phyloP scores from a whole-genome alignment of 78 protist genomes.

The Dictyostelium brefeldianum region DNA sequence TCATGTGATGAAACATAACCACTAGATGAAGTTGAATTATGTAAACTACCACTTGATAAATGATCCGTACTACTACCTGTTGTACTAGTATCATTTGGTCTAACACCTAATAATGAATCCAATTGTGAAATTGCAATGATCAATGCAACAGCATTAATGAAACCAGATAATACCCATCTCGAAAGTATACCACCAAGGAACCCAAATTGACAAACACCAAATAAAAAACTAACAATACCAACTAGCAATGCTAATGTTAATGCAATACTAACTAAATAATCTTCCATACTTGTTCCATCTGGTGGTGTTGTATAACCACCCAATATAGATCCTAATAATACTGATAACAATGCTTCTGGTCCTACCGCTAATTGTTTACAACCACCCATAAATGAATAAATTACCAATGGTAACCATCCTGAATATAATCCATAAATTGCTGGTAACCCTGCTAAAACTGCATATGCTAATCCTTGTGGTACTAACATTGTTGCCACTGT shows the following conservation, averaged over 20 bases:
- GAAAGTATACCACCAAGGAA: conserved; percentile 72
- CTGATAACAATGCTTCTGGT: conserved; percentile 81
- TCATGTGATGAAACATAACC: background rate
- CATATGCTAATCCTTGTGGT: conserved; percentile 89
- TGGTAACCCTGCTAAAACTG: conserved; percentile 83
- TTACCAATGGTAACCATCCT: conserved; percentile 89
- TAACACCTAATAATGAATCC: conserved; percentile 50
- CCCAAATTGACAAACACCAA: conserved; percentile 82
- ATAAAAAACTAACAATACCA: conserved; percentile 66
- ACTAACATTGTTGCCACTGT: conserved; percentile 89
- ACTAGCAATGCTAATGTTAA: conserved; percentile 67
- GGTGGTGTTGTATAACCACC: background rate
- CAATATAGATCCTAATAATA: conserved; percentile 52
- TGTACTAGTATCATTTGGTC: background rate
- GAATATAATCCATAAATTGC: conserved; percentile 89
- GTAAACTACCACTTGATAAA: background rate
- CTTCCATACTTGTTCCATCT: background rate
- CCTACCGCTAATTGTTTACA: conserved; percentile 83
- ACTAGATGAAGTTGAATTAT: background rate
- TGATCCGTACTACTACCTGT: background rate
- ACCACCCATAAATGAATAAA: conserved; percentile 91
- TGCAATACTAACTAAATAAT: background rate
- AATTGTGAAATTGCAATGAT: conserved; percentile 77
- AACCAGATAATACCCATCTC: conserved; percentile 73
- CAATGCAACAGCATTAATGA: conserved; percentile 82